Evolutionary conservation across 129 eudicot species (phyloP).

Genomic region (Centaurea solstitialis): DNA sequence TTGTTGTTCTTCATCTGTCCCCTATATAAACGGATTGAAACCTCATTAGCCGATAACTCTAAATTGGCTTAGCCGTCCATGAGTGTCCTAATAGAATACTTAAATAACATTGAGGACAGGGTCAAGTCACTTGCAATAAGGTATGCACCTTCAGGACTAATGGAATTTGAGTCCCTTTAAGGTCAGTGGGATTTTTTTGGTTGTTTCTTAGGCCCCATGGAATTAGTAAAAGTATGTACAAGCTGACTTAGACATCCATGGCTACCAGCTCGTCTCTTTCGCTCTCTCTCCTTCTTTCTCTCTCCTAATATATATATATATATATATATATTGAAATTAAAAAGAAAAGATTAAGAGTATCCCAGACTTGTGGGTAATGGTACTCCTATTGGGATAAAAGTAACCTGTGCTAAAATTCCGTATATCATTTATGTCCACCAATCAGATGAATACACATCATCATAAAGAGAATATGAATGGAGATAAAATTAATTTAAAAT

Average conservation of each 20-base stretch:
- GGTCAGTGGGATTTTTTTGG: background rate
- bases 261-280: no score
- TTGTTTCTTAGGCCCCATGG: background rate
- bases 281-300: no score
- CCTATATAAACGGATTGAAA: conserved; percentile 30
- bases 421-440: no score
- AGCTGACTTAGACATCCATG: background rate
- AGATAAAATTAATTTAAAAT: no score
- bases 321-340: no score
- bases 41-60: background rate
- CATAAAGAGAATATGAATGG: no score
- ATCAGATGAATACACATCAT: no score
- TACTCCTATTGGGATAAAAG: no score
- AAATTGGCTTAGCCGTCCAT: background rate
- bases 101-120: background rate
- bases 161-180: background rate
- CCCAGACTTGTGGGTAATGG: no score
- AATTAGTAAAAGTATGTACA: background rate
- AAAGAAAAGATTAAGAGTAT: no score
- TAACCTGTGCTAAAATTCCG: no score
- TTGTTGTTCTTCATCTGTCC: conserved; percentile 34
- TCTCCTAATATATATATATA: no score
- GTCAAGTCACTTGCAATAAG: background rate
- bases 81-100: background rate
- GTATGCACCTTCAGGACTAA: background rate